Percentiles rank a stretch among this genome's conserved stretches.
phyloP scores from a whole-genome alignment of 169 alveolate genomes.

The Miamiensis avidus region DNA sequence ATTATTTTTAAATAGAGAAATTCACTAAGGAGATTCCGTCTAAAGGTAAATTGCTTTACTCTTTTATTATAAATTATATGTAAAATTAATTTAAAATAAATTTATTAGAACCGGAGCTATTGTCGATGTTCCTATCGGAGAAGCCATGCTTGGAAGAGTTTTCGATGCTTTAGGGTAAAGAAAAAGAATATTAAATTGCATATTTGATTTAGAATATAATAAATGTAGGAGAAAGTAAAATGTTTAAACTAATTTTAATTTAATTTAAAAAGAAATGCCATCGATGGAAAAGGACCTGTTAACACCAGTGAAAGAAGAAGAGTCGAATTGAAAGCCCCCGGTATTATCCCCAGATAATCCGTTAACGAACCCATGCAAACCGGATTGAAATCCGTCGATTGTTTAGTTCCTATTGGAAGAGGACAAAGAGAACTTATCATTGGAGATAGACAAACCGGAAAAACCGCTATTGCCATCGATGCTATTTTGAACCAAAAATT shows the following conservation, averaged over 20 bases:
- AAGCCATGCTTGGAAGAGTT: constrained; percentile 96
- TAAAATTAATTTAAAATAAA: too few species aligned
- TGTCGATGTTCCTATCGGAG: constrained; percentile 97
- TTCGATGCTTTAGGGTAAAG: constrained; percentile 93
- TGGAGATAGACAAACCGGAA: constrained; percentile 99
- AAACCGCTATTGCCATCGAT: constrained; percentile 97
- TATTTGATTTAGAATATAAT: too few species aligned
- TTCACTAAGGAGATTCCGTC: constrained; percentile 95
- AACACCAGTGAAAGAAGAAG: constrained; percentile 88
- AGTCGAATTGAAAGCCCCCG: constrained; percentile 98
- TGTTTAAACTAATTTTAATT: background rate
- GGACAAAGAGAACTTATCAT: constrained; percentile 98
- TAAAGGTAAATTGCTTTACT: too few species aligned
- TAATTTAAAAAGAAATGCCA: constrained; percentile 85
- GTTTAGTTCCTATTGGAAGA: constrained; percentile 98
- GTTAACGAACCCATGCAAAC: constrained; percentile 98
- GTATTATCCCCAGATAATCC: constrained; percentile 96
- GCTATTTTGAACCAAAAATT: constrained; percentile 94
- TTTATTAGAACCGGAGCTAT: constrained; percentile 97
- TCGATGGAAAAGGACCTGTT: constrained; percentile 95
- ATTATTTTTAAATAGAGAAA: constrained; percentile 69
- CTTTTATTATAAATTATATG: too few species aligned
- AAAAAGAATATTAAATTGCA: background rate
- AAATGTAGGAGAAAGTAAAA: too few species aligned
- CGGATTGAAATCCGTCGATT: constrained; percentile 97